Conservation (phyloP, 2,329 filamentous ascomycete species). For the Paecilomyces dactylethromorphus region DNA sequence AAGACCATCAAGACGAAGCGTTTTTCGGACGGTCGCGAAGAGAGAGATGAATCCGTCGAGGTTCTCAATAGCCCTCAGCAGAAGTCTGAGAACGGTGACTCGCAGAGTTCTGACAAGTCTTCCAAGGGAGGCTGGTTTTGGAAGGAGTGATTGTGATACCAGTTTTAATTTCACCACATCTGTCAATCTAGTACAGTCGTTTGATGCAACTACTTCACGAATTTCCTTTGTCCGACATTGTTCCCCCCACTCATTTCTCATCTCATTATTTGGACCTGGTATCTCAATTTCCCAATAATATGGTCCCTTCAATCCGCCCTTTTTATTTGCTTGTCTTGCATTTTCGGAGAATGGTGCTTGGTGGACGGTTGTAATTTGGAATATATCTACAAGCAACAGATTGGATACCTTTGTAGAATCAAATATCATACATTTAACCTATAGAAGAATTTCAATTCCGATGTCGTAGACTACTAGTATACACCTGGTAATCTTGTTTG, state of each 20-base stretch:
- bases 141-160: conserved; percentile 11
- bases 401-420: background rate
- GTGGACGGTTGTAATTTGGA: background rate
- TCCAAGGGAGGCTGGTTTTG: conserved; percentile 31
- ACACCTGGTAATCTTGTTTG: too few species aligned
- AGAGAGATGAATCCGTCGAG: conserved; percentile 51
- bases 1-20: conserved; percentile 52
- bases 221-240: background rate
- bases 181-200: background rate
- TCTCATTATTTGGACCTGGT: conserved; percentile 12
- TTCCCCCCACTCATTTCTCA: background rate
- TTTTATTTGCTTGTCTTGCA: background rate
- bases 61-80: conserved; percentile 17
- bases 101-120: conserved; percentile 7
- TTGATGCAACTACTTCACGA: background rate
- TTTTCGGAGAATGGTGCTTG: background rate
- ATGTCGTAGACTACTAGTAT: background rate
- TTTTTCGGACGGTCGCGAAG: conserved; percentile 55
- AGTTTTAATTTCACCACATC: background rate
- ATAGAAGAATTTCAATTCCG: background rate
- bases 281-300: background rate
- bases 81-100: conserved; percentile 6
- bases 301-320: too few species aligned
- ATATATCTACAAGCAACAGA: background rate
- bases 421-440: background rate